These are phyloP conservation scores for Amanita fuliginea DNA, from an alignment of 768 basidiomycete genomes.

Conservation along the genomic window DNA sequence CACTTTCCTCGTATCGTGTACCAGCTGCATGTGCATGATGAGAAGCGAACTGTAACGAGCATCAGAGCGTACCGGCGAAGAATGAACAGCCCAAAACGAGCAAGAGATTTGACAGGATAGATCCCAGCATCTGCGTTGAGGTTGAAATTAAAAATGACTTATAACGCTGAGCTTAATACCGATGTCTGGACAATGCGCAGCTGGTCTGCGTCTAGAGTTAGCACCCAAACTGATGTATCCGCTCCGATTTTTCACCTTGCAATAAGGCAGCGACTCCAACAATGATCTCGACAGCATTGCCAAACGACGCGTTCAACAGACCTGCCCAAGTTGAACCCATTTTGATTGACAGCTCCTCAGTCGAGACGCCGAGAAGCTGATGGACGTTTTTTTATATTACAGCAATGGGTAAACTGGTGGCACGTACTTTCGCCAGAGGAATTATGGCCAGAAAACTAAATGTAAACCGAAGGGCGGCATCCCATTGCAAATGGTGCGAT, in stretches of 20 bases:
- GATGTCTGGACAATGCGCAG: conserved; percentile 89
- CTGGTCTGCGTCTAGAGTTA: conserved; percentile 37
- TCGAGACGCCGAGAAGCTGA: conserved; percentile 70
- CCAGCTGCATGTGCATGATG: conserved; percentile 39
- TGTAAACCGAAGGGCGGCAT: conserved; percentile 60
- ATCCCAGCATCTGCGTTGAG: conserved; percentile 64
- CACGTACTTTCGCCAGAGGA: conserved; percentile 71
- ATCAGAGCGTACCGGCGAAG: conserved; percentile 49
- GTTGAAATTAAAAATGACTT: neutral
- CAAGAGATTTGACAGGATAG: conserved; percentile 82
- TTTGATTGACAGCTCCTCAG: conserved; percentile 68
- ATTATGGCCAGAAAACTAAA: conserved; percentile 79
- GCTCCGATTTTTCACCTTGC: conserved; percentile 38
- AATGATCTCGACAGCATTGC: conserved; percentile 82
- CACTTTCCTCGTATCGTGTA: conserved; percentile 48
- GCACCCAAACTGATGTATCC: neutral
- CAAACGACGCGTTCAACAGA: conserved; percentile 76
- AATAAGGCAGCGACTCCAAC: conserved; percentile 78
- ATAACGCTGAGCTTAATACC: conserved; percentile 24
- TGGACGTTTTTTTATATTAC: neutral
- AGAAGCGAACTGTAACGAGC: neutral
- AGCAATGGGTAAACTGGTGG: neutral
- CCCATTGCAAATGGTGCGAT: conserved; percentile 60
- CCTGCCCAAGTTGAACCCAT: conserved; percentile 83
- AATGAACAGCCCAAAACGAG: conserved; percentile 89